Percentiles rank a stretch among this genome's conserved stretches.
These are phyloP conservation scores for Coffea canephora DNA, from an alignment of 257 asterid genomes.

Conservation along the genomic window DNA sequence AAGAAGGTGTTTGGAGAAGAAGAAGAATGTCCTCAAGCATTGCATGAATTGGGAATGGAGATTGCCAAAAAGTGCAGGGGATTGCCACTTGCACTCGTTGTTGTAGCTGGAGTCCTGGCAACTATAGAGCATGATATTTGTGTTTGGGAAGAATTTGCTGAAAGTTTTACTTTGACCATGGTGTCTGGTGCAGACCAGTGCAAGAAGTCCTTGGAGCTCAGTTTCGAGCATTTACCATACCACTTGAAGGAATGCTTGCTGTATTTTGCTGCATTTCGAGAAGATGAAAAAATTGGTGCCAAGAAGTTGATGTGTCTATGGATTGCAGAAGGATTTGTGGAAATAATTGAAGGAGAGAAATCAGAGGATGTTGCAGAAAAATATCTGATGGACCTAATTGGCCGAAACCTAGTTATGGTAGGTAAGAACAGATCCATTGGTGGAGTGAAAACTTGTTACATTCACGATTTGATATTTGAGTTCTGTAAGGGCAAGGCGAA, in stretches of 20 bases:
- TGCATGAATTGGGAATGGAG: too few relatives aligned
- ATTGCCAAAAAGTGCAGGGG: too few relatives aligned
- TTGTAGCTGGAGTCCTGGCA: not conserved
- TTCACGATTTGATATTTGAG: not conserved
- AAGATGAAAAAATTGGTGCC: too few relatives aligned
- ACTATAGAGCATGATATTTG: too few relatives aligned
- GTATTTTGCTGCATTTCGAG: not conserved
- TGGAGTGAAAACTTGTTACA: not conserved
- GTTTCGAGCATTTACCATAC: slow-evolving; percentile 10
- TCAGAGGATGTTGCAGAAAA: not conserved
- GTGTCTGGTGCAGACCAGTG: not conserved
- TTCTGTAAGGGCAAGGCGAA: not conserved
- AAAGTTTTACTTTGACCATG: not conserved
- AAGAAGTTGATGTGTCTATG: too few relatives aligned
- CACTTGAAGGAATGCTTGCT: slow-evolving; percentile 9
- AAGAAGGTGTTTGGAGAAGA: too few relatives aligned
- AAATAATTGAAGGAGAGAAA: too few relatives aligned
- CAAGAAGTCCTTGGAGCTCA: not conserved
- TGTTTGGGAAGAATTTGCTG: not conserved
- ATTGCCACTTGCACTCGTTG: not conserved
- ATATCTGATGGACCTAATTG: not conserved
- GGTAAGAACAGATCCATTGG: not conserved
- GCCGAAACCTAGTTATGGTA: not conserved
- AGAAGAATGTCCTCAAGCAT: too few relatives aligned
- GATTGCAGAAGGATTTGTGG: too few relatives aligned